A percentile compares a stretch with the other conserved stretches of the same genome.
These are phyloP conservation scores for Diaporthe sp. DNA, from an alignment of 2,329 filamentous ascomycete genomes.

Conservation along the genomic window DNA sequence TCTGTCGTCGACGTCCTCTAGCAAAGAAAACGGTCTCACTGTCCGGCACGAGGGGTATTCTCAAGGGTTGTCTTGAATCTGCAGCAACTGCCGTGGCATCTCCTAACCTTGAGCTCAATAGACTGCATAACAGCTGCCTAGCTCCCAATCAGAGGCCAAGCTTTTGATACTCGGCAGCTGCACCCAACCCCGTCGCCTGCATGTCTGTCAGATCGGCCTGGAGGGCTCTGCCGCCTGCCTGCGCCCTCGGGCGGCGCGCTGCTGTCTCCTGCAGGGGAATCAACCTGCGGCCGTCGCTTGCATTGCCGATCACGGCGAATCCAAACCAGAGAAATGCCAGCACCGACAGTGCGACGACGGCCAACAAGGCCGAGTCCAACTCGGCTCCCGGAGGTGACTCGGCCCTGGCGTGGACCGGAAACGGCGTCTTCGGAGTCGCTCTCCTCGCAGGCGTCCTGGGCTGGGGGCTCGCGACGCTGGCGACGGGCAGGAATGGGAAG, in stretches of 20 bases:
- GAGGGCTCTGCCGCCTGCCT: slow-evolving; percentile 30
- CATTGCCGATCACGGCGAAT: slow-evolving; percentile 24
- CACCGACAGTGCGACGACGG: neutral
- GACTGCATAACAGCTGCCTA: slow-evolving; percentile 22
- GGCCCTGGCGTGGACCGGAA: slow-evolving; percentile 44
- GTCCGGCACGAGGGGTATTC: neutral
- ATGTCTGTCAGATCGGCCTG: slow-evolving; percentile 32
- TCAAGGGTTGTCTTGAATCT: slow-evolving; percentile 1
- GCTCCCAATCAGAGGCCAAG: slow-evolving; percentile 31
- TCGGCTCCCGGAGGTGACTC: slow-evolving; percentile 25
- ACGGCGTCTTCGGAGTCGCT: slow-evolving; percentile 51
- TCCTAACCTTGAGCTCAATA: slow-evolving; percentile 4
- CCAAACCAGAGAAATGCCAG: slow-evolving; percentile 21
- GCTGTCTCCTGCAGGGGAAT: slow-evolving; percentile 10
- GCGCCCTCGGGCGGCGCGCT: slow-evolving; percentile 16
- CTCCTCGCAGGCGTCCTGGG: slow-evolving; percentile 51
- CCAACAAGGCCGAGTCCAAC: neutral
- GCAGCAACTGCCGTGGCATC: neutral
- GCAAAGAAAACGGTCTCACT: neutral
- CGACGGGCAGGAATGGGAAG: slow-evolving; percentile 37
- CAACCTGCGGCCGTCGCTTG: slow-evolving; percentile 21
- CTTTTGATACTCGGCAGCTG: slow-evolving; percentile 26
- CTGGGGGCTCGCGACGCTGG: slow-evolving; percentile 51
- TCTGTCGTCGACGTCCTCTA: neutral
- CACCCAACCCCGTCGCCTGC: slow-evolving; percentile 30